A percentile compares a stretch with the other conserved stretches of the same genome.
phyloP scores from a whole-genome alignment of 148 eudicot species.

The Chenopodium suecicum region DNA sequence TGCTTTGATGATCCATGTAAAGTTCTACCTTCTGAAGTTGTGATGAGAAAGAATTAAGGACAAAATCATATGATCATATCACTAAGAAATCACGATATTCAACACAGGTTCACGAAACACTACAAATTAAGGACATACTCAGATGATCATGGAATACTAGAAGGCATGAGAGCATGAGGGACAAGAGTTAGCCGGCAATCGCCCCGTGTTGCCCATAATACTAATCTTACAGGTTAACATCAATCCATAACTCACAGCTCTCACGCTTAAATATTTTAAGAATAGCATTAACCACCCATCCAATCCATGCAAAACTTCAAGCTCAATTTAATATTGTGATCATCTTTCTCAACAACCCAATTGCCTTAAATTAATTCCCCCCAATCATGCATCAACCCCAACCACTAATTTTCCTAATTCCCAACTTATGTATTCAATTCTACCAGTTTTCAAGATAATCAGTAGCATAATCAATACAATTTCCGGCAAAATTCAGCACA shows the following conservation, averaged over 20 bases:
- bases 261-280: not conserved
- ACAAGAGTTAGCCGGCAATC: not conserved
- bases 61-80: too few relatives aligned
- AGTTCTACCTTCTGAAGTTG: not conserved
- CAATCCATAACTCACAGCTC: not conserved
- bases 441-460: not conserved
- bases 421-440: not conserved
- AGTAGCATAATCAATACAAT: not conserved
- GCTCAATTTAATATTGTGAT: not conserved
- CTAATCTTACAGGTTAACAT: not conserved
- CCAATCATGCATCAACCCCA: constrained; percentile 2
- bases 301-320: constrained; percentile 4
- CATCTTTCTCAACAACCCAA: not conserved
- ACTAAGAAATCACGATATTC: not conserved
- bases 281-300: not conserved
- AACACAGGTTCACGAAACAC: not conserved
- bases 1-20: not conserved
- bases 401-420: not conserved
- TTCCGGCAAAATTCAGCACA: not conserved
- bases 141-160: not conserved
- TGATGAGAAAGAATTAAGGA: not conserved
- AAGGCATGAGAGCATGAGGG: not conserved
- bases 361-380: not conserved
- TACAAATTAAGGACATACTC: not conserved
- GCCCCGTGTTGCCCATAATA: not conserved